Conservation (phyloP, 192 early-diverging fungal genomes). For the Coemansia sp. region DNA sequence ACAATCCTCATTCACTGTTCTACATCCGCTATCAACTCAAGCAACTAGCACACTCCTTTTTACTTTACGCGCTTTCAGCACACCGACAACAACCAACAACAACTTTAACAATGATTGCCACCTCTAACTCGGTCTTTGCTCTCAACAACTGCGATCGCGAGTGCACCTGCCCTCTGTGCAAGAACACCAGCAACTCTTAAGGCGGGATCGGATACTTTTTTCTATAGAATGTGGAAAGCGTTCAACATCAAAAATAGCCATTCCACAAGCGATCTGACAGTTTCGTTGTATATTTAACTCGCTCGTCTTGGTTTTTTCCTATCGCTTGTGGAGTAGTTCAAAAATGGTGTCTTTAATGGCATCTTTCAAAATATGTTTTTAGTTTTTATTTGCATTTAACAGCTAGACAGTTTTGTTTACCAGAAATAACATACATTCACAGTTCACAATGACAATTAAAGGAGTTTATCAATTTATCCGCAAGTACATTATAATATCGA, state of each 20-base stretch:
- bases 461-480: not conserved
- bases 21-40: not conserved
- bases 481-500: not conserved
- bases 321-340: not conserved
- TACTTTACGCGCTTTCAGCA: not conserved
- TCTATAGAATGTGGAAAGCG: not conserved
- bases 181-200: not conserved
- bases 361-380: not conserved
- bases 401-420: not conserved
- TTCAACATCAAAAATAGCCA: not conserved
- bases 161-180: constrained; percentile 16
- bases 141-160: constrained; percentile 10
- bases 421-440: not conserved
- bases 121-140: not conserved
- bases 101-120: not conserved
- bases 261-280: not conserved
- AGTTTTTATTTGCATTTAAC: not conserved
- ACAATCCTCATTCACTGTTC: not conserved
- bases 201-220: not conserved
- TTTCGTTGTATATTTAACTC: not conserved
- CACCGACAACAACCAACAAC: not conserved
- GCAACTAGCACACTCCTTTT: not conserved
- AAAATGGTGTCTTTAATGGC: not conserved
- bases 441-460: too few relatives aligned
- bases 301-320: not conserved